Evolutionary conservation across 441 rosid species (phyloP).

Genomic region (Euphorbia schlechtendalii): DNA sequence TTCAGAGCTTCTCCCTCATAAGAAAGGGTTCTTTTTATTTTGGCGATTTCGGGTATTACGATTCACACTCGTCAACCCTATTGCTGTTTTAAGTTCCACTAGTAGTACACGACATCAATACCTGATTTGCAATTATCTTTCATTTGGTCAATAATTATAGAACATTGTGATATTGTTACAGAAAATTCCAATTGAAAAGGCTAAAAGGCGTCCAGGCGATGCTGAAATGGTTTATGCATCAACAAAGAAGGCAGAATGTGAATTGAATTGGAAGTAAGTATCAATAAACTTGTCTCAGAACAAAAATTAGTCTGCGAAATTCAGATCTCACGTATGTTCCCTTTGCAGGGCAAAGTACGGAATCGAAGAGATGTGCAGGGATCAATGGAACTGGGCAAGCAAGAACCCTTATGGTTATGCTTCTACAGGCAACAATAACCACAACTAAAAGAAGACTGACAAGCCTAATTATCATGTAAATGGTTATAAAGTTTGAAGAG

Average conservation of each 20-base stretch:
- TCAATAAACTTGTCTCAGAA: not conserved
- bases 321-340: not conserved
- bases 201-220: slow-evolving; percentile 79
- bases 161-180: slow-evolving; percentile 18
- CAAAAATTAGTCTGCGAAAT: not conserved
- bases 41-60: not conserved
- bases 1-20: no score
- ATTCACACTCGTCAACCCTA: not conserved
- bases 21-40: no score
- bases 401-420: slow-evolving; percentile 87
- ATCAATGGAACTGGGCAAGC: slow-evolving; percentile 96
- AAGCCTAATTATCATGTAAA: not conserved
- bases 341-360: slow-evolving; percentile 66
- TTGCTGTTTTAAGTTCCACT: not conserved
- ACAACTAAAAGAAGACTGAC: not conserved
- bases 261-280: slow-evolving; percentile 90
- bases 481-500: slow-evolving; percentile 2
- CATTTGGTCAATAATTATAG: not conserved
- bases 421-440: slow-evolving; percentile 27
- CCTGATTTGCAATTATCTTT: no score
- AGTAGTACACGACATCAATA: not conserved
- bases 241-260: slow-evolving; percentile 63
- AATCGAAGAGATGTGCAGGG: slow-evolving; percentile 82
- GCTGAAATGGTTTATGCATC: slow-evolving; percentile 85
- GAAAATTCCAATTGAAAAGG: slow-evolving; percentile 74